phyloP scores from a whole-genome alignment of 2,329 filamentous ascomycete species.

The Akanthomyces lecanii region DNA sequence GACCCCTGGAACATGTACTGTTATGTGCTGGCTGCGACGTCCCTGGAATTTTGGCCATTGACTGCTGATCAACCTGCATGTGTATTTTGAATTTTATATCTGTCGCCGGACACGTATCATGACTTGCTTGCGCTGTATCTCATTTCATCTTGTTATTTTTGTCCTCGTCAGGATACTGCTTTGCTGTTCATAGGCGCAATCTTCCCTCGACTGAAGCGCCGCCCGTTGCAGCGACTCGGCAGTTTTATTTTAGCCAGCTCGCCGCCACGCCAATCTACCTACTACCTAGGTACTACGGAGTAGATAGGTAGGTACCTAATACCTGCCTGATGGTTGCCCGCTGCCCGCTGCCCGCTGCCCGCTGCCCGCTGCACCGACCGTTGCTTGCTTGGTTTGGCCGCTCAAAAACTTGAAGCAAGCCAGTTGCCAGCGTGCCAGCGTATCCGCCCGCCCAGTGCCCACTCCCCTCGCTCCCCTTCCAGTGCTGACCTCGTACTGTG shows the following conservation, averaged over 20 bases:
- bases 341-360: no score
- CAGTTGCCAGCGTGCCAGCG: not conserved
- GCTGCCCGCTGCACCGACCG: not conserved
- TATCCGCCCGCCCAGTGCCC: not conserved
- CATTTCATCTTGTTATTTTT: not conserved
- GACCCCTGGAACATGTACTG: not conserved
- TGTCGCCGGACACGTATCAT: not conserved
- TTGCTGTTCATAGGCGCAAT: not conserved
- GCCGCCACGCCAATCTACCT: not conserved
- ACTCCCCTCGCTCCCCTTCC: not conserved
- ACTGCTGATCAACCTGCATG: not conserved
- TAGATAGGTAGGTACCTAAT: no score
- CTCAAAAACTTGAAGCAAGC: not conserved
- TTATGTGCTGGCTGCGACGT: not conserved
- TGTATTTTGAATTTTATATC: not conserved
- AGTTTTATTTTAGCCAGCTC: not conserved
- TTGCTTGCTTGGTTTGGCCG: not conserved
- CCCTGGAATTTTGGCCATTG: not conserved
- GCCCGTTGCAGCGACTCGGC: no score
- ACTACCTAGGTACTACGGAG: no score
- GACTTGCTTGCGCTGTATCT: not conserved
- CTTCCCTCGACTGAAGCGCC: not conserved
- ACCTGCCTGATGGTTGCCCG: no score
- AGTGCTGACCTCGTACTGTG: not conserved
- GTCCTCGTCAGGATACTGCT: not conserved